phyloP scores from a whole-genome alignment of 345 rosid genomes.

The Gossypium longicalyx region DNA sequence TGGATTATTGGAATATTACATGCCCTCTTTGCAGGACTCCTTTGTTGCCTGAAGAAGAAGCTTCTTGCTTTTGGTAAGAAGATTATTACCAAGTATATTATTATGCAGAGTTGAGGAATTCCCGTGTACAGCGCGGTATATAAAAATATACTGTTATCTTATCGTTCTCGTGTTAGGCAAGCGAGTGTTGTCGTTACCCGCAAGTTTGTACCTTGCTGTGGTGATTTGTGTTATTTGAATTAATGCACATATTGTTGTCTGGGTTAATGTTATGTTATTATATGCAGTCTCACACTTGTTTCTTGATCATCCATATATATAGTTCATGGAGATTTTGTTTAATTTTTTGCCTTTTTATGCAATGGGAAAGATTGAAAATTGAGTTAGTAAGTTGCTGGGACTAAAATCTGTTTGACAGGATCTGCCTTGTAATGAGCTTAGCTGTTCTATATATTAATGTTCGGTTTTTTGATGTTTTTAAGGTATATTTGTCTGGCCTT shows the following conservation, averaged over 20 bases:
- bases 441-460: not conserved
- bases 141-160: not conserved
- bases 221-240: conserved; percentile 9
- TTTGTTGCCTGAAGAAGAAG: conserved; percentile 44
- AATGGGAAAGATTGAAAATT: not conserved
- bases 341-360: not conserved
- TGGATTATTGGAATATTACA: conserved; percentile 65
- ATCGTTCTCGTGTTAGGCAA: conserved; percentile 4
- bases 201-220: conserved; percentile 10
- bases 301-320: conserved; percentile 2
- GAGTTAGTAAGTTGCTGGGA: not conserved
- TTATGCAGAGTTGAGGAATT: conserved; percentile 11
- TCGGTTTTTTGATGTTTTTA: not conserved
- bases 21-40: conserved; percentile 79
- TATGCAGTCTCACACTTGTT: conserved; percentile 16
- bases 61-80: conserved; percentile 46
- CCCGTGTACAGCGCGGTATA: conserved; percentile 29
- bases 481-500: not conserved
- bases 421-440: not conserved
- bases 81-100: not conserved
- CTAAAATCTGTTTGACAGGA: not conserved
- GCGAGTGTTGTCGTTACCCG: conserved; percentile 6
- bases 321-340: conserved; percentile 11
- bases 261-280: conserved; percentile 14
- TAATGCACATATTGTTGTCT: conserved; percentile 28